phyloP scores from a whole-genome alignment of 2,329 filamentous ascomycete species.

The Dryadomyces sulphureus region DNA sequence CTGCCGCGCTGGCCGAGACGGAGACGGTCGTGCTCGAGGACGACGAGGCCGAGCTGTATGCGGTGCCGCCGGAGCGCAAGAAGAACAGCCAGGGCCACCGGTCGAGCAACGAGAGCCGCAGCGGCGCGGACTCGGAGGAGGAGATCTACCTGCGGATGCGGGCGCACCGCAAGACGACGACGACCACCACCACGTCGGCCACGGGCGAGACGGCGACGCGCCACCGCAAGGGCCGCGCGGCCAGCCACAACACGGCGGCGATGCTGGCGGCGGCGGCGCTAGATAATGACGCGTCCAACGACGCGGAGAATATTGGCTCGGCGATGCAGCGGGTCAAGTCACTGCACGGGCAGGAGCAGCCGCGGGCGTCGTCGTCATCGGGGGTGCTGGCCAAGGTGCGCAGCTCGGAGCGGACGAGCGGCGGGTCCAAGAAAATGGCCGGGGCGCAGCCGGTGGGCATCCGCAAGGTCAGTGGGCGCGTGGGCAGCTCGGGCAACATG shows the following conservation, averaged over 20 bases:
- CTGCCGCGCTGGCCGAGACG: conserved; percentile 29
- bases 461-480: conserved; percentile 51
- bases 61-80: conserved; percentile 34
- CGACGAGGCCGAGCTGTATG: conserved; percentile 27
- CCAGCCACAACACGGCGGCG: conserved; percentile 62
- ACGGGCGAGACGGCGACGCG: conserved; percentile 39
- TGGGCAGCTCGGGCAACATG: conserved; percentile 38
- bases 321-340: conserved; percentile 32
- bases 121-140: conserved; percentile 62
- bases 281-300: conserved; percentile 54
- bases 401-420: conserved; percentile 16
- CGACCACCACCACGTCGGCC: conserved; percentile 16
- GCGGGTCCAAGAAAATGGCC: conserved; percentile 32
- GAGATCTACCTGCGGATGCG: conserved; percentile 66
- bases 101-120: conserved; percentile 38
- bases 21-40: conserved; percentile 31
- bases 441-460: conserved; percentile 37
- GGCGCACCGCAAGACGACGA: conserved; percentile 47
- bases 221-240: conserved; percentile 52
- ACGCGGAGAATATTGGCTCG: conserved; percentile 54
- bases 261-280: conserved; percentile 37
- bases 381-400: conserved; percentile 51
- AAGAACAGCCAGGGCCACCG: conserved; percentile 48
- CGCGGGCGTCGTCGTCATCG: conserved; percentile 35
- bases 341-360: conserved; percentile 32